Evolutionary conservation across 2,329 filamentous ascomycete species (phyloP).

Genomic region (Cladosporium sp.): DNA sequence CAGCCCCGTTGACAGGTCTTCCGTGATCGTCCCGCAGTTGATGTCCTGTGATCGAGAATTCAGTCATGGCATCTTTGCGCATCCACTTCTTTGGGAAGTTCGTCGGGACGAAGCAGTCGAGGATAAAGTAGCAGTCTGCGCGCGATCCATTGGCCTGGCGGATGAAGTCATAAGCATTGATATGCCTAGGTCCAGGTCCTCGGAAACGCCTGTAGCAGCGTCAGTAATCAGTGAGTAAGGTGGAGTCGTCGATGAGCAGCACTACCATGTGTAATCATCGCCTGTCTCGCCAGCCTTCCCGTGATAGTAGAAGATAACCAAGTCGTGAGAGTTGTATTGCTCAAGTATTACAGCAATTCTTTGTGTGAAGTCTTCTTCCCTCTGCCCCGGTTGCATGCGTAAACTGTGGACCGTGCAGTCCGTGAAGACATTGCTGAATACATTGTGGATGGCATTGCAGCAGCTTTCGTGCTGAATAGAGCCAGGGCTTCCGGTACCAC

Average conservation of each 20-base stretch:
- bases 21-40: background rate
- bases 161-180: conserved; percentile 10
- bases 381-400: background rate
- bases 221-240: background rate
- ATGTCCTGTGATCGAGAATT: background rate
- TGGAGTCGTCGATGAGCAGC: background rate
- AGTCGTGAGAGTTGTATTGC: background rate
- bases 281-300: background rate
- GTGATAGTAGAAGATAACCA: background rate
- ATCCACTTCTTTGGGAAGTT: background rate
- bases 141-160: background rate
- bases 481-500: background rate
- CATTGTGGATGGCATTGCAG: background rate
- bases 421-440: background rate
- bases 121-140: background rate
- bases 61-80: background rate
- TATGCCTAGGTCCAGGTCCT: background rate
- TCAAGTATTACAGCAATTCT: background rate
- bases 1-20: background rate
- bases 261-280: conserved; percentile 2
- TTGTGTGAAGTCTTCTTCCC: background rate
- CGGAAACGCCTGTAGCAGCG: background rate
- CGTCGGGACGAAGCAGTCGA: conserved; percentile 10
- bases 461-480: background rate
- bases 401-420: background rate